phyloP scores from a whole-genome alignment of 73 alveolate genomes.

The Tetrahymena borealis region DNA sequence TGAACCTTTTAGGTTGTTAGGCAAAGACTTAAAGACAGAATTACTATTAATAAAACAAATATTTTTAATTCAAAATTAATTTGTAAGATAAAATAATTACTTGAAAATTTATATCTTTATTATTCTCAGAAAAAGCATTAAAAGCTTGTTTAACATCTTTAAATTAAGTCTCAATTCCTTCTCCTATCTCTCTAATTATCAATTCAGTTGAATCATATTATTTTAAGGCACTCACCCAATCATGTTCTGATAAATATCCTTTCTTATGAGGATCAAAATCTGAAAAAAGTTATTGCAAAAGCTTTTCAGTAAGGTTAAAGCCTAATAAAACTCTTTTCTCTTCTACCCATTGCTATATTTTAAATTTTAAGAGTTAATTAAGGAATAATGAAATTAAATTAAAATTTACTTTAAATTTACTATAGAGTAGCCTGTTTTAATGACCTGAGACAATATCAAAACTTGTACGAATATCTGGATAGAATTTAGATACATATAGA shows the following conservation, averaged over 20 bases:
- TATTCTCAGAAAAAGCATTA: slow-evolving; percentile 3
- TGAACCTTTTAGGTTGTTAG: slow-evolving; percentile 52
- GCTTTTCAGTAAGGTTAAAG: slow-evolving; percentile 65
- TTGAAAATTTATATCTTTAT: background rate
- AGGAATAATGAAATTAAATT: background rate
- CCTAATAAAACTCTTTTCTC: slow-evolving; percentile 64
- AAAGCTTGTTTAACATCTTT: slow-evolving; percentile 58
- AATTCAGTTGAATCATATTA: slow-evolving; percentile 50
- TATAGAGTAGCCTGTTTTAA: slow-evolving; percentile 41
- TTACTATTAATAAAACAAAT: slow-evolving; percentile 11
- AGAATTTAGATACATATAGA: slow-evolving; percentile 49
- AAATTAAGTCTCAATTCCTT: slow-evolving; percentile 56
- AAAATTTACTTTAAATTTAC: slow-evolving; percentile 35
- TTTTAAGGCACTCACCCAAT: slow-evolving; percentile 59
- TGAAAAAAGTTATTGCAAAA: slow-evolving; percentile 58
- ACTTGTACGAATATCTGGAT: slow-evolving; percentile 43
- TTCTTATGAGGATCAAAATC: slow-evolving; percentile 78
- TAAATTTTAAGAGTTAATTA: background rate
- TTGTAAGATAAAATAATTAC: background rate
- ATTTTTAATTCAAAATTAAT: slow-evolving; percentile 31
- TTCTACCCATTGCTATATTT: slow-evolving; percentile 41
- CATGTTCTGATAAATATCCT: slow-evolving; percentile 70
- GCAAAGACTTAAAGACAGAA: slow-evolving; percentile 50
- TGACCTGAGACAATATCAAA: slow-evolving; percentile 59
- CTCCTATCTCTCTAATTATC: slow-evolving; percentile 55